Evolutionary conservation across 345 rosid genomes (phyloP), one percentile per base, ranked within the genome.

Genomic region (Aegle marmelos): DNA sequence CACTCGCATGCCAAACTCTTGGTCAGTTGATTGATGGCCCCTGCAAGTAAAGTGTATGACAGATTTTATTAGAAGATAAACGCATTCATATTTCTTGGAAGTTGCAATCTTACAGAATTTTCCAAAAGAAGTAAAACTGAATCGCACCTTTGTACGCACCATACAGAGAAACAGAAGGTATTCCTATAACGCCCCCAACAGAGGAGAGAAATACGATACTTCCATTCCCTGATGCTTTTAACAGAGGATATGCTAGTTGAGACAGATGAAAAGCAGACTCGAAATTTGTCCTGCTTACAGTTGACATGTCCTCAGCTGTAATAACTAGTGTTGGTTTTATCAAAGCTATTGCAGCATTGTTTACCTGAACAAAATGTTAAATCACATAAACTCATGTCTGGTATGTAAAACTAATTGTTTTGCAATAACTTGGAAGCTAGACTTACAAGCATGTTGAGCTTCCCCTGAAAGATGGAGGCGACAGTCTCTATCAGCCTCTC

Each of bases 381-480:
- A 62, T 28, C 6, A 62, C 6, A 28, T 62, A 45, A 45, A 28
- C 21, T 6, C 66, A 62, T 27, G 28, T 61, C 34, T 27, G 9
- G 4, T 25, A 27, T 27, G 34, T 9, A 27, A 61, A 62, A 62
- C 21, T 58, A 14, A 62, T 28, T 14, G 0, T 28, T 62, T 62
- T 28, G 66, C 22, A 6, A 39, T n/a, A 58, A 28, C 11, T 53
- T n/a, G 63, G 16, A 53, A 6, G 25, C 10, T 57, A 19, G 37
- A 79, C 88, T 66, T 68, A 90, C 94, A 54, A 90, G 86, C 72
- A 89, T 90, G 79, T 85, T 87, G 14, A 90, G 90, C 76, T 87
- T 90, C 4, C 87, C 88, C 54, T 81, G 30, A 76, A 88, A 90
- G 16, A 65, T 8, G 21, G 91, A 81, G 59, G 88, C 81, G 71